Conservation (phyloP, 768 basidiomycete species). For the Lentinus tigrinus region DNA sequence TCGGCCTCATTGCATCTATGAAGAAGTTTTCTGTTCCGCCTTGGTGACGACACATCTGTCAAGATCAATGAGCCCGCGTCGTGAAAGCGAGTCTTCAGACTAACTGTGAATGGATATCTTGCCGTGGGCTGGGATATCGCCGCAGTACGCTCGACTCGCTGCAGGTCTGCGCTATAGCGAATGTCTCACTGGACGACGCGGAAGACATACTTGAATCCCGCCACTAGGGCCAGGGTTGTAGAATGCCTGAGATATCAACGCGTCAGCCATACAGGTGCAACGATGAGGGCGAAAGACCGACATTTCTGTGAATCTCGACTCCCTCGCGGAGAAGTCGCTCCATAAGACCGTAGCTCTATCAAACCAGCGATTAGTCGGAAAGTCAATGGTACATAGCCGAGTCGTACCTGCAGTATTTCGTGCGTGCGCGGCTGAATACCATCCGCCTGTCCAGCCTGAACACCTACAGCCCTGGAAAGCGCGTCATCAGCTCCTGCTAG, state of each 20-base stretch:
- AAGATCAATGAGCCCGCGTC: not conserved
- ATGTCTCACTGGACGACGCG: no score
- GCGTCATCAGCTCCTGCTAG: not conserved
- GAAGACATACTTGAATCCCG: conserved; percentile 54
- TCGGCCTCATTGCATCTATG: conserved; percentile 49
- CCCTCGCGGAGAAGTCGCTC: conserved; percentile 25
- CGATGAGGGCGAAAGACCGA: not conserved
- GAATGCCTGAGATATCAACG: conserved; percentile 51
- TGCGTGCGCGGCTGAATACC: conserved; percentile 32
- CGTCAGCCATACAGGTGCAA: not conserved
- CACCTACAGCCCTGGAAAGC: conserved; percentile 15
- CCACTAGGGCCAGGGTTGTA: conserved; percentile 66
- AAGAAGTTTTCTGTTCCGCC: conserved; percentile 63
- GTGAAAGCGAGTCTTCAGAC: no score
- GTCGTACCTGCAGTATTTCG: conserved; percentile 27
- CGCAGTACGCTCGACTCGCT: conserved; percentile 64
- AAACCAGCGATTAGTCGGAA: not conserved
- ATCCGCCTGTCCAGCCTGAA: conserved; percentile 30
- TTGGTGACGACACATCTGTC: conserved; percentile 59
- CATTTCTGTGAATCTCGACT: conserved; percentile 28
- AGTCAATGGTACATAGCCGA: not conserved
- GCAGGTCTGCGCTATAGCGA: not conserved
- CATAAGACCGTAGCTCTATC: conserved; percentile 29
- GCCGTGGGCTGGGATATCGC: conserved; percentile 64
- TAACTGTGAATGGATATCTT: conserved; percentile 74